Base-by-base conservation (phyloP, 1,139 yeast species). In the Diutina ranongensis region DNA sequence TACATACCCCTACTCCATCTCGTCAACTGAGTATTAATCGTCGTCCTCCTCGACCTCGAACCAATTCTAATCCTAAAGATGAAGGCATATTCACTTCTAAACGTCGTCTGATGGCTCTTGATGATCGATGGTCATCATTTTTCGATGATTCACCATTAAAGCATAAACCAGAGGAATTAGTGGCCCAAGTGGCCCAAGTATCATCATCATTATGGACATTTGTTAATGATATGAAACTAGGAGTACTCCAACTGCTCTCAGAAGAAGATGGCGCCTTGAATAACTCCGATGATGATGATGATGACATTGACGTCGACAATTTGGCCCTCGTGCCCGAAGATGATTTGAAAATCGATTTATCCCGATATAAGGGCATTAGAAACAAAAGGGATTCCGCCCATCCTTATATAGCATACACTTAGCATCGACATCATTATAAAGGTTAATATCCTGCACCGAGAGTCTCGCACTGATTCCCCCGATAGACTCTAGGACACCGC, bases 41-140 rank as follows among this genome's bases (percentile, higher is more conserved):
- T 8, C 32, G 42, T 7, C 42, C 42, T 20, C 28, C 28, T 25
- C 28, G 28, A 25, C 28, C 10, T 25, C n/a, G 40, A 4, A 12
- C 15, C 16, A 20, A 36, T 15, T 20, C 40, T 4, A 36, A 20
- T 15, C 40, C 28, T 3, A 15, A 18, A 8, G 40, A 38, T 13
- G 42, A 38, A 15, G 21, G 20, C 2, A 38, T 35, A n/a, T 20
- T 21, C 15, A 28, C 27, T 9, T 13, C 27, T 12, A 31, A 31
- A n/a, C 40, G 40, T 12, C 22, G 42, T n/a, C 31, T 22, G 20
- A 13, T 21, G 28, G 27, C 18, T 13, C n/a, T 38, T 15, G 42
- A 38, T 25, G 42, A 38, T 9, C 42, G 42, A n/a, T 38, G 42
- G 42, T 38, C 42, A 13, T 13, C 25, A 32, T 25, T 38, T n/a